phyloP scores from a whole-genome alignment of 2,329 filamentous ascomycete species.

The Emergomyces africanus region DNA sequence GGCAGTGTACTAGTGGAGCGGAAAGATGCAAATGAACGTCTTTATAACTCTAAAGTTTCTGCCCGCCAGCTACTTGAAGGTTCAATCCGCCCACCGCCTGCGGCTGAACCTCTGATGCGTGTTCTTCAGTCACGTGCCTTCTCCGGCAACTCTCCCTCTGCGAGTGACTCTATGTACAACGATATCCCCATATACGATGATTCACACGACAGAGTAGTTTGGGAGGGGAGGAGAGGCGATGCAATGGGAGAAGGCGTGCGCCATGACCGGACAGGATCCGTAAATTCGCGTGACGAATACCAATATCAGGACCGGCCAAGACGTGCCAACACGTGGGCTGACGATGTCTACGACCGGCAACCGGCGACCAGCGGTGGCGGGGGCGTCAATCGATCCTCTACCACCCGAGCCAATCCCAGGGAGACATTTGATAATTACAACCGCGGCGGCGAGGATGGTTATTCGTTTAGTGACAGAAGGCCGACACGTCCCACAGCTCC shows the following conservation, averaged over 20 bases:
- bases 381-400: constrained; percentile 23
- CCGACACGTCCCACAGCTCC: constrained; percentile 74
- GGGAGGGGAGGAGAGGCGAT: constrained; percentile 61
- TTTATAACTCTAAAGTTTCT: constrained; percentile 74
- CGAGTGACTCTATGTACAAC: constrained; percentile 71
- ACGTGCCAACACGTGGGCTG: constrained; percentile 37
- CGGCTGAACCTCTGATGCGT: constrained; percentile 70
- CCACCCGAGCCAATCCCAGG: constrained; percentile 20
- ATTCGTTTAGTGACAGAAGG: constrained; percentile 45
- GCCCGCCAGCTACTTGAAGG: constrained; percentile 74
- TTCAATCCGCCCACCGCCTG: constrained; percentile 61
- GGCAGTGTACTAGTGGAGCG: constrained; percentile 88
- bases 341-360: constrained; percentile 36
- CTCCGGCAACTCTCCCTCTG: constrained; percentile 43
- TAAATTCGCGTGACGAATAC: constrained; percentile 39
- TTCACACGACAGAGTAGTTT: constrained; percentile 66
- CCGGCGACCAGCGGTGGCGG: constrained; percentile 13
- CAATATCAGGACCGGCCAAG: constrained; percentile 41
- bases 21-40: constrained; percentile 91
- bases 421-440: constrained; percentile 21
- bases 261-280: constrained; percentile 41
- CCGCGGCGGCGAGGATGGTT: constrained; percentile 31
- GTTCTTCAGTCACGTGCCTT: constrained; percentile 80
- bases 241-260: constrained; percentile 56
- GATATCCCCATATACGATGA: constrained; percentile 84